These are phyloP conservation scores for Penicillium sp. DNA, from an alignment of 2,329 filamentous ascomycete species.

Conservation along the genomic window DNA sequence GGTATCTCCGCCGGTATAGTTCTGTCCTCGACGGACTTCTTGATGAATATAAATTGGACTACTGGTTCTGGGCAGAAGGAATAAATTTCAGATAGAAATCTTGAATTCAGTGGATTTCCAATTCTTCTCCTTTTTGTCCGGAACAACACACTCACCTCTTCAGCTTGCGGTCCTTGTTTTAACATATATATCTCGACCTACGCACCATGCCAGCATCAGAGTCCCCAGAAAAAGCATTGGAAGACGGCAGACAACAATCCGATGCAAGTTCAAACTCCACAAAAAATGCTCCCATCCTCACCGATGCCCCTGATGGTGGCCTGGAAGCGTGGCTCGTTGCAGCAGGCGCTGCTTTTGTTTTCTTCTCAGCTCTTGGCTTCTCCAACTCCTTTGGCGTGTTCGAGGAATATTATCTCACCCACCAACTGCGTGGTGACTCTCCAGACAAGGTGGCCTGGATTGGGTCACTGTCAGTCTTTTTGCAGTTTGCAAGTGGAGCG, in stretches of 20 bases:
- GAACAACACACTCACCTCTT: no score
- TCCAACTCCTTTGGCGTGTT: slow-evolving; percentile 49
- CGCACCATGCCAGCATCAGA: no score
- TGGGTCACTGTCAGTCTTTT: slow-evolving; percentile 11
- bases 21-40: neutral
- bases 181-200: no score
- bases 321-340: slow-evolving; percentile 29
- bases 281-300: slow-evolving; percentile 23
- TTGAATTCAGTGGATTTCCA: no score
- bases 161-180: no score
- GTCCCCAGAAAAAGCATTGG: no score
- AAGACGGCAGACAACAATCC: no score
- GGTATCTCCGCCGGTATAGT: no score
- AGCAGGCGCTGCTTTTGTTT: slow-evolving; percentile 23
- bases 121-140: no score
- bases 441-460: slow-evolving; percentile 13
- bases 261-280: neutral
- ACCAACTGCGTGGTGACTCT: slow-evolving; percentile 19
- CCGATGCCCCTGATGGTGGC: slow-evolving; percentile 31
- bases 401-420: slow-evolving; percentile 44
- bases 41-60: no score
- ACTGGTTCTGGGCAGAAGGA: no score
- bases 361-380: slow-evolving; percentile 45
- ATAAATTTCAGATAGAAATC: no score
- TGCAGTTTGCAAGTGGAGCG: slow-evolving; percentile 9